Evolutionary conservation across 768 basidiomycete genomes (phyloP).

Genomic region (Trametes punicea): DNA sequence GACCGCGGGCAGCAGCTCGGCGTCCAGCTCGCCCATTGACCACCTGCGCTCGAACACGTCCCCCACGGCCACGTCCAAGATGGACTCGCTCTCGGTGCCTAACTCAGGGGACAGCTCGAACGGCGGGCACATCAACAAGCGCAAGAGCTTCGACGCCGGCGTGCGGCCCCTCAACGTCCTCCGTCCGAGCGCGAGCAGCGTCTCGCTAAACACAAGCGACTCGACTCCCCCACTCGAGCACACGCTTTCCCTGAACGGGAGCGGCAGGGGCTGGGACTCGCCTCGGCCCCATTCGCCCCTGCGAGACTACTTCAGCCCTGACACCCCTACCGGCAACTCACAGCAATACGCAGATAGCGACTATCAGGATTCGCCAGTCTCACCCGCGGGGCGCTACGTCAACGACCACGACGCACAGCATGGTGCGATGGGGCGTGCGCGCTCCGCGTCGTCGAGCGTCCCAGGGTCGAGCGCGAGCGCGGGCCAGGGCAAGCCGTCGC

Average conservation of each 20-base stretch:
- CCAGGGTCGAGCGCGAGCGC: slow-evolving; percentile 7
- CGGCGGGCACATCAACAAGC: slow-evolving; percentile 25
- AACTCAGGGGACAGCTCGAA: slow-evolving; percentile 5
- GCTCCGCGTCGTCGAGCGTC: slow-evolving; percentile 25
- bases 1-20: slow-evolving; percentile 13
- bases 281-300: slow-evolving; percentile 33
- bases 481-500: slow-evolving; percentile 21
- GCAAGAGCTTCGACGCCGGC: slow-evolving; percentile 45
- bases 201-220: slow-evolving; percentile 12
- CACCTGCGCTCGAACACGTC: slow-evolving; percentile 20
- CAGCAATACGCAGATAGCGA: slow-evolving; percentile 11
- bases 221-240: slow-evolving; percentile 3
- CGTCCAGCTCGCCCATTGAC: slow-evolving; percentile 18
- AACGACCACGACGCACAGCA: background rate
- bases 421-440: slow-evolving; percentile 16
- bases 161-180: slow-evolving; percentile 38
- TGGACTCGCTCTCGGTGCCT: slow-evolving; percentile 23
- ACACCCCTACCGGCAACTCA: slow-evolving; percentile 14
- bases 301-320: slow-evolving; percentile 30
- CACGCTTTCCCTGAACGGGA: slow-evolving; percentile 2
- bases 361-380: slow-evolving; percentile 13
- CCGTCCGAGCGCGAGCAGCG: slow-evolving; percentile 22
- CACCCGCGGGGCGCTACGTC: slow-evolving; percentile 4
- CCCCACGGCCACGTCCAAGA: slow-evolving; percentile 8
- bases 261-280: slow-evolving; percentile 25